Percentiles rank a stretch among this genome's conserved stretches.
Evolutionary conservation across 164 flowering plant species (phyloP).

Genomic region (Aristolochia fimbriata): DNA sequence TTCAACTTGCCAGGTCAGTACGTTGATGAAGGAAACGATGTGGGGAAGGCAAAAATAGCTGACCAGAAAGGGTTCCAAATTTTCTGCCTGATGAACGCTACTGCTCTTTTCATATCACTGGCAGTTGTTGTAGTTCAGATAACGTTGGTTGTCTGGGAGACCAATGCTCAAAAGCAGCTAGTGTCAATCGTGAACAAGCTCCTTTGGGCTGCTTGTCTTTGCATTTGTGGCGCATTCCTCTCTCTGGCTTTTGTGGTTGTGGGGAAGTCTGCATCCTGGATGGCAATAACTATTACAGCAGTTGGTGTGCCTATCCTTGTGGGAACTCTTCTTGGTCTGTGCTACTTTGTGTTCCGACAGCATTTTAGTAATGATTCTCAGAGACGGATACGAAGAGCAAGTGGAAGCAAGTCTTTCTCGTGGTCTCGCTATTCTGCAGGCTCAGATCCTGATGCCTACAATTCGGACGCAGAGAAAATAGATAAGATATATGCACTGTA

Average conservation of each 20-base stretch:
- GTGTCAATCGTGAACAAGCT: slow-evolving; percentile 87
- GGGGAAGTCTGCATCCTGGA: slow-evolving; percentile 56
- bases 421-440: slow-evolving; percentile 60
- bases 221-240: slow-evolving; percentile 81
- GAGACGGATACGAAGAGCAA: slow-evolving; percentile 62
- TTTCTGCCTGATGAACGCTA: slow-evolving; percentile 69
- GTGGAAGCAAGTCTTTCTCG: slow-evolving; percentile 85
- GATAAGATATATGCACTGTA: slow-evolving; percentile 56
- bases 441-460: slow-evolving; percentile 67
- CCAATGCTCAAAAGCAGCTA: slow-evolving; percentile 72
- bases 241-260: slow-evolving; percentile 75
- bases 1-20: slow-evolving; percentile 89
- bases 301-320: slow-evolving; percentile 61
- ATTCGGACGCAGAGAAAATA: slow-evolving; percentile 53
- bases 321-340: slow-evolving; percentile 73
- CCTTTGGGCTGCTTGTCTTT: slow-evolving; percentile 89
- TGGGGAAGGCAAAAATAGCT: slow-evolving; percentile 56
- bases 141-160: slow-evolving; percentile 92
- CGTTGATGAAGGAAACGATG: slow-evolving; percentile 24
- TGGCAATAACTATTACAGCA: slow-evolving; percentile 61
- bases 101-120: slow-evolving; percentile 78
- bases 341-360: slow-evolving; percentile 76
- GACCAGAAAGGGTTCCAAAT: slow-evolving; percentile 41
- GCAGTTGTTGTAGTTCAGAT: slow-evolving; percentile 96
- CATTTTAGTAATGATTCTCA: slow-evolving; percentile 59